These are phyloP conservation scores for Colletotrichum sp. DNA, from an alignment of 2,329 filamentous ascomycete genomes.

Conservation along the genomic window DNA sequence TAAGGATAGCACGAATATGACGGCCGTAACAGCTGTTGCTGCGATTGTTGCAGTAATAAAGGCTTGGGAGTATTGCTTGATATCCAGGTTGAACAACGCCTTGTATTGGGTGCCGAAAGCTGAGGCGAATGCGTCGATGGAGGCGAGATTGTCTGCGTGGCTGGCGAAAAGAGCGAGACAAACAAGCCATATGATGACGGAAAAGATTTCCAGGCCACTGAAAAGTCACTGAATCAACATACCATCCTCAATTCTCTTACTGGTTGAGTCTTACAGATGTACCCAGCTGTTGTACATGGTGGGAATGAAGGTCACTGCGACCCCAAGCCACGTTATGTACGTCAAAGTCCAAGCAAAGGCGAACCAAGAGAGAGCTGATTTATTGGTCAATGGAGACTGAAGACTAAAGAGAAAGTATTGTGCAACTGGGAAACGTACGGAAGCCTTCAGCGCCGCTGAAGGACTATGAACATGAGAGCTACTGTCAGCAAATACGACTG, in stretches of 20 bases:
- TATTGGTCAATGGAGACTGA: background rate
- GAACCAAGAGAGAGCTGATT: background rate
- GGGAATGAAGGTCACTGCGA: background rate
- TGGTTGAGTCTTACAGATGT: background rate
- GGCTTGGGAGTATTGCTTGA: background rate
- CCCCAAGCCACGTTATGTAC: background rate
- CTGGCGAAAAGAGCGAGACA: background rate
- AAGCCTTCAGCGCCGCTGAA: background rate
- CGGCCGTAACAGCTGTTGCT: background rate
- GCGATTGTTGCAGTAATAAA: background rate
- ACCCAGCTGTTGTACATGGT: background rate
- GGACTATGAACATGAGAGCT: background rate
- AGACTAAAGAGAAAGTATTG: background rate
- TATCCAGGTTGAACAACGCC: background rate
- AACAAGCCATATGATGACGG: background rate
- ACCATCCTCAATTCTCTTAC: background rate
- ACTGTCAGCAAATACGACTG: background rate
- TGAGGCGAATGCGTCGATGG: background rate
- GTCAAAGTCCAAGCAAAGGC: background rate
- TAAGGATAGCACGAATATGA: background rate
- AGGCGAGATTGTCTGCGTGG: background rate
- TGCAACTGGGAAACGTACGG: background rate
- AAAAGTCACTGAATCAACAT: background rate
- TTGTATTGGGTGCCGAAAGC: background rate
- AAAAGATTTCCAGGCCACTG: background rate